Evolutionary conservation across 768 basidiomycete species (phyloP).

Genomic region (Collybia nuda): DNA sequence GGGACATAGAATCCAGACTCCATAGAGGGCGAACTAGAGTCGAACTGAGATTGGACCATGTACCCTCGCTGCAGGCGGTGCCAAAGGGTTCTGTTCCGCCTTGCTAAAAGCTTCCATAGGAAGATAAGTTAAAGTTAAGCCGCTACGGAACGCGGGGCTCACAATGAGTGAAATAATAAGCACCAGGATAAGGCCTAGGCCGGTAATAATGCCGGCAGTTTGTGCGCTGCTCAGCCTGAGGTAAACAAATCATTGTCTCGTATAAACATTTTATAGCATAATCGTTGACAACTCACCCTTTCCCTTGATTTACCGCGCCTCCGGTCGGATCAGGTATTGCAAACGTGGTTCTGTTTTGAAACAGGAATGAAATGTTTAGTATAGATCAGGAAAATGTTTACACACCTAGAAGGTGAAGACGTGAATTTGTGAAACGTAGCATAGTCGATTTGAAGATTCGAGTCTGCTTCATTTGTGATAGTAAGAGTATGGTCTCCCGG

Average conservation of each 20-base stretch:
- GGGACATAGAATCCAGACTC: conserved; percentile 3
- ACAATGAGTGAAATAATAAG: conserved; percentile 18
- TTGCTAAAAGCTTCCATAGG: conserved; percentile 12
- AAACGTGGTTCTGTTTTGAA: too few relatives aligned
- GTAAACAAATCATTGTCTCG: background rate
- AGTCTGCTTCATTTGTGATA: conserved; percentile 26
- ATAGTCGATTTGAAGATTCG: conserved; percentile 29
- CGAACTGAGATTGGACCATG: conserved; percentile 28
- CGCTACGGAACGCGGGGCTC: background rate
- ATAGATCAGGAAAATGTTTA: too few relatives aligned
- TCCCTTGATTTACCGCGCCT: too few relatives aligned
- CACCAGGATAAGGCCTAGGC: conserved; percentile 6
- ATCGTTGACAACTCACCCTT: too few relatives aligned
- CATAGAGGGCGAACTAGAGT: conserved; percentile 3
- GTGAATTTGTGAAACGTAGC: conserved; percentile 20
- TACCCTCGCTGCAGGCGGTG: conserved; percentile 22
- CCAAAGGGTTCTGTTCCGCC: conserved; percentile 24
- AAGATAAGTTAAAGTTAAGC: background rate
- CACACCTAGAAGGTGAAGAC: background rate
- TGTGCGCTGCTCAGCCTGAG: conserved; percentile 2
- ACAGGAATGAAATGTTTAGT: too few relatives aligned
- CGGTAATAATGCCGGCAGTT: conserved; percentile 11
- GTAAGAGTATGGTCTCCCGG: conserved; percentile 25
- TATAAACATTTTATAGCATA: too few relatives aligned
- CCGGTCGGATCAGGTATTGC: too few relatives aligned